These are phyloP conservation scores for Marasmius oreades DNA, from an alignment of 1,284 basidiomycete species.

Conservation along the genomic window DNA sequence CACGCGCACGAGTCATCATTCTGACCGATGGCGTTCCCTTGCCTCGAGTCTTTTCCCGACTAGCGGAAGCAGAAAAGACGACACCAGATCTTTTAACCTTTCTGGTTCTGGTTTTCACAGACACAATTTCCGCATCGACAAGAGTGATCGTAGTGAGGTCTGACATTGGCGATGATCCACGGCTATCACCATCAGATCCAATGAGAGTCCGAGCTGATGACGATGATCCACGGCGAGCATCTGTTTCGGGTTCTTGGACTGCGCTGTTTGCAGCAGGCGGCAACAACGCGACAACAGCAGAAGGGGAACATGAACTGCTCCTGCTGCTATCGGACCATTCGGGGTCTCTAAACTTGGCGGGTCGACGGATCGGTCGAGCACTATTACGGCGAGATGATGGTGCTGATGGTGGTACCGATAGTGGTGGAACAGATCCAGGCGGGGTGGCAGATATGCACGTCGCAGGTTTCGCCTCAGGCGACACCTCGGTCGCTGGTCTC, in stretches of 20 bases:
- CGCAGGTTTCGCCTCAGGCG: neutral
- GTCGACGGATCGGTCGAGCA: neutral
- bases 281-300: neutral
- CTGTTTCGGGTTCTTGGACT: neutral
- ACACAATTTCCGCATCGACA: neutral
- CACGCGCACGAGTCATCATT: conserved; percentile 1
- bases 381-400: neutral
- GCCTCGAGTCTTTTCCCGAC: neutral
- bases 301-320: neutral
- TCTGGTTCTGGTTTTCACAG: neutral
- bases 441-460: neutral
- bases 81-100: neutral
- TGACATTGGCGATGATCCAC: neutral
- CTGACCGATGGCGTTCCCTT: neutral
- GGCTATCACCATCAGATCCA: neutral
- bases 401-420: neutral
- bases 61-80: neutral
- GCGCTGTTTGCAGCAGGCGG: neutral
- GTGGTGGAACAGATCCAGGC: neutral
- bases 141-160: conserved; percentile 1
- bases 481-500: neutral
- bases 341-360: neutral
- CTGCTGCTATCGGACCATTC: neutral
- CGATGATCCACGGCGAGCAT: neutral
- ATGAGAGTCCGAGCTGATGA: neutral